Base-by-base conservation (phyloP, 768 basidiomycete species). In the Russula ochroleuca region DNA sequence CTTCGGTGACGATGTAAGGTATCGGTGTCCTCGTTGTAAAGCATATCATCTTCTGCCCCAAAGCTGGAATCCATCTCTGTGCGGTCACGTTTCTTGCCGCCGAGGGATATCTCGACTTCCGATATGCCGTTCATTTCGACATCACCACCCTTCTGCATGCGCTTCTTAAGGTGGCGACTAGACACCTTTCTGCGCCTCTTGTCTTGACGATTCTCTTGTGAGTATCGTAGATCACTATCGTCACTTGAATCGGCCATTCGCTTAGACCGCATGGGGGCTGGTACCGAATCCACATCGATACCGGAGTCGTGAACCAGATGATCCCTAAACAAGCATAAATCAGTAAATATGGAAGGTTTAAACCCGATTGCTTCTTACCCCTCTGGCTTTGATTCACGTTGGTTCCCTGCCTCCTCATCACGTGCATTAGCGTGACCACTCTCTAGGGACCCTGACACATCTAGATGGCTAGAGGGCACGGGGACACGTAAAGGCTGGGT, bases 41-140 rank as follows among this genome's bases (percentile, higher is more conserved):
- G 37, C 7, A 79, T 77, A 54, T 82, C 80, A 47, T 82, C 83
- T 67, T 88, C 87, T 28, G 81, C 84, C 51, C 83, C 88, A 69
- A 89, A 85, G 0, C 82, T 83, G 4, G 87, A 88, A 8, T 82
- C 88, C 60, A 87, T 87, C 70, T 88, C 87, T 8, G 81, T 80
- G 45, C 86, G 85, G 73, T 87, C 87, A 65, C 90, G 85, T 75
- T 92, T 92, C 78, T 82, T 88, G 50, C 88, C 88, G 64, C 84
- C 77, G 21, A 49, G 61, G 11, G 56, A 51, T 3, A 17, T 13
- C 51, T 21, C 49, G n/a, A 55, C 49, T 33, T 63, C 74, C 68
- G 69, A 52, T 74, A 73, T 75, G 57, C 82, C 81, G 47, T 79
- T 74, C 80, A 81, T 81, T 38, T 79, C 78, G 38, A 73, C 75